Conservation (phyloP, 2,329 filamentous ascomycete species). For the Lasiodiplodia hormozganensis region DNA sequence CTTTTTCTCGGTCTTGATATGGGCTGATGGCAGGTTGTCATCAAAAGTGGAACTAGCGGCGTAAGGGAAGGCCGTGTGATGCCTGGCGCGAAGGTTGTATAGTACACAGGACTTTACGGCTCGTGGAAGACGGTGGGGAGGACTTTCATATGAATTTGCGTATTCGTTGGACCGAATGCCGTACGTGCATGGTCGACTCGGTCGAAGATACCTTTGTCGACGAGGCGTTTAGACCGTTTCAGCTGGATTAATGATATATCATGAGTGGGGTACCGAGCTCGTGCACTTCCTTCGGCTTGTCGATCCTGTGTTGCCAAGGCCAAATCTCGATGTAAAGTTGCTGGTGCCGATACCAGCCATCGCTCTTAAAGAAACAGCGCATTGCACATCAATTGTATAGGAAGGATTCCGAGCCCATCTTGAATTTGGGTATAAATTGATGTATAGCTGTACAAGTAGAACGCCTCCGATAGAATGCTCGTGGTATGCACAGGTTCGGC, state of each 20-base stretch:
- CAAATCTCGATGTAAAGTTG: neutral
- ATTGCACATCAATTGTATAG: neutral
- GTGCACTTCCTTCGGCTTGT: neutral
- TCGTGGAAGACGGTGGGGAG: neutral
- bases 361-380: neutral
- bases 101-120: neutral
- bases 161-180: conserved; percentile 10
- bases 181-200: conserved; percentile 9
- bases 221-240: conserved; percentile 15
- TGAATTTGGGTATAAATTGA: conserved; percentile 24
- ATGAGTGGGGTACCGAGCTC: neutral
- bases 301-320: neutral
- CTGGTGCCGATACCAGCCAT: neutral
- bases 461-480: conserved; percentile 15
- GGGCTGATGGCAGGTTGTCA: neutral
- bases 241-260: conserved; percentile 22
- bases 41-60: neutral
- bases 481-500: neutral
- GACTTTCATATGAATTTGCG: conserved; percentile 3
- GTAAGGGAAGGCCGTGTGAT: neutral
- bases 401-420: neutral
- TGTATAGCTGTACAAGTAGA: conserved; percentile 27
- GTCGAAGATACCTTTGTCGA: conserved; percentile 20
- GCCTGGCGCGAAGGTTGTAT: neutral
- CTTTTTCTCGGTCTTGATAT: neutral